Base-by-base conservation (phyloP, 768 basidiomycete genomes). In the Floccularia luteovirens region DNA sequence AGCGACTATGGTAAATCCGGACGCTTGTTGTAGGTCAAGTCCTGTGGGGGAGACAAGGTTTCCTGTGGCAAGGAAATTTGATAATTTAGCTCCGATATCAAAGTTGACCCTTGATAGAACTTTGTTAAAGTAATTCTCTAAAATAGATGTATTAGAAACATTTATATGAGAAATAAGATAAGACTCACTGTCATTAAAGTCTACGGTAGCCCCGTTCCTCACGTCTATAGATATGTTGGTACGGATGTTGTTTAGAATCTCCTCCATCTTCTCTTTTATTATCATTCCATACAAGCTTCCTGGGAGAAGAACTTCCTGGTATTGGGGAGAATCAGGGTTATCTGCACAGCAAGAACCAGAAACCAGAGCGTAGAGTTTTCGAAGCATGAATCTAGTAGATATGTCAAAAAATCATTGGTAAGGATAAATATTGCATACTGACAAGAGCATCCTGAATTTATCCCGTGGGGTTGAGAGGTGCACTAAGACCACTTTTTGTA, bases 1-100 rank as follows among this genome's bases (percentile, higher is more conserved):
- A 4, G 93, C 96, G 24, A 98, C 87, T 50, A 99, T 96, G 1
- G 96, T 98, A 63, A 94, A 98, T n/a, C 96, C 96, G 13, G 92
- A 85, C 0, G 93, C 84, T 61, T 99, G 96, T 58, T 98, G 94
- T 12, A 99, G 67, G 63, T 98, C 96, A 40, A 99, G 79, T 44
- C 96, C 96, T 1, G 90, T 84, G 0, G 90, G 91, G 6, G 96
- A 94, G 38, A 93, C 74, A 19, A 99, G 70, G 55, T 98, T 98
- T 20, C 96, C 96, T 3, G 96, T 98, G 12, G 96, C 96, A 31
- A 99, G 75, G 70, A 99, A 99, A 58, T 94, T 94, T 14, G 87
- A 71, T 55, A 98, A 69, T 56, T 80, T 88, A 25, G 83, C 67
- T 19, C 96, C 96, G 42, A 99, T 80, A 55, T 98, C 96, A 56